Evolutionary conservation across 23 red algal genomes (phyloP), one percentile per base, ranked within the genome.

Genomic region (Gracilaria domingensis): DNA sequence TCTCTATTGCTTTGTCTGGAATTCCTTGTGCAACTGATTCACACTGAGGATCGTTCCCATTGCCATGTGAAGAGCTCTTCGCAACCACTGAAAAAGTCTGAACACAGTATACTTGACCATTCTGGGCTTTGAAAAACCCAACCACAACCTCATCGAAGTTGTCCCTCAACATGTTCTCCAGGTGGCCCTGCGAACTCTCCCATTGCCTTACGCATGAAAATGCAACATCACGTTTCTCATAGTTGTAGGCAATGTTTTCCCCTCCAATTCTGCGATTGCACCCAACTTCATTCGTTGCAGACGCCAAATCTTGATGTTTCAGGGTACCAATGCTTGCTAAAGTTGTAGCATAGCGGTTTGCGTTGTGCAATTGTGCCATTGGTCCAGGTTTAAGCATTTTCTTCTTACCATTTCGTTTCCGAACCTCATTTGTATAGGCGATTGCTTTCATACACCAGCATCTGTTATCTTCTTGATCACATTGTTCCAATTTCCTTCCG

Each of bases 171-270:
- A 87, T 74, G 50, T 87, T 87, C 28, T 77, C 47, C 14, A 57
- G 34, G 26, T 87, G 84, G 8, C 23, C 39, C 28, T 11, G 32
- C 17, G 84, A 87, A 16, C 37, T 47, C 42, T 73, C 36, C 84
- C 84, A 87, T 32, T 87, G 84, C 64, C 37, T 17, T 32, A 87
- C 84, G 55, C 84, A 87, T 59, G 84, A 70, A 66, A 59, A 55
- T 2, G 84, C 84, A 50, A 76, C 29, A 38, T 87, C 84, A 2
- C 84, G 67, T 38, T 38, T 75, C 4, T 70, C 67, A 36, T 59
- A 87, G 67, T 87, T 87, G 67, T 74, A 87, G 4, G 84, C 84
- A 42, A 87, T 87, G 23, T 87, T 87, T 66, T 87, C 84, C 28
- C 67, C 84, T 21, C 64, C 44, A 23, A 87, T 77, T 25, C 64